Evolutionary conservation across 768 basidiomycete species (phyloP), one percentile per base, ranked within the genome.

Genomic region (Neoboletus magnificus): DNA sequence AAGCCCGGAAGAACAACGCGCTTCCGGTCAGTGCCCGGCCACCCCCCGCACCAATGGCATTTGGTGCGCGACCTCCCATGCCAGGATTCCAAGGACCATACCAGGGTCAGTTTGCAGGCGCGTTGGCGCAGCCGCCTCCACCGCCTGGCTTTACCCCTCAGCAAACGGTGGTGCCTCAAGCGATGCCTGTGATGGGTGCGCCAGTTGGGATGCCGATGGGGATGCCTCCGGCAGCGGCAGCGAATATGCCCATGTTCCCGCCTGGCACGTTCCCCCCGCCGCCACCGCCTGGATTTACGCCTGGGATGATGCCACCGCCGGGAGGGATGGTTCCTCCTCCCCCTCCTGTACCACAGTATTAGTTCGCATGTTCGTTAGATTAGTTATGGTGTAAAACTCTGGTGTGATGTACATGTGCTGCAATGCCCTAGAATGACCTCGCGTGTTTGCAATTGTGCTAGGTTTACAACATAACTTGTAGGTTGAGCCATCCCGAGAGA

Each of bases 1-100:
- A 98, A 71, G 97, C 96, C 45, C 83, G 92, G 61, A 97, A 96
- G 75, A 94, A 96, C 74, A 94, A 95, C 62, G 92, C 91, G 3
- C 76, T 94, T 5, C 92, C 92, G 6, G 83, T 89, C 55, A 79
- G 82, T 47, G 80, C 85, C 13, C 83, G 91, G 1, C 89, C 91
- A 1, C 88, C 89, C 8, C 82, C 87, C 0, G 84, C 85, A 22
- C 86, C 86, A 18, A 85, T 89, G 72, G 82, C 82, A 23, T 87
- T 89, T 66, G 87, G 86, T 49, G 76, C 80, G 5, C 80, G 78
- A 23, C 86, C 84, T 16, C 80, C 85, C 7, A 81, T 84, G 73
- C 81, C 86, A 32, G 87, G 85, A 1, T 91, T 81, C 65, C 84
- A 85, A 62, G 87, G 84, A 16, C 86, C 84, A 1, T 89, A 91